Base-by-base conservation (phyloP, 1,284 basidiomycete species). In the Ustilago bromivora region DNA sequence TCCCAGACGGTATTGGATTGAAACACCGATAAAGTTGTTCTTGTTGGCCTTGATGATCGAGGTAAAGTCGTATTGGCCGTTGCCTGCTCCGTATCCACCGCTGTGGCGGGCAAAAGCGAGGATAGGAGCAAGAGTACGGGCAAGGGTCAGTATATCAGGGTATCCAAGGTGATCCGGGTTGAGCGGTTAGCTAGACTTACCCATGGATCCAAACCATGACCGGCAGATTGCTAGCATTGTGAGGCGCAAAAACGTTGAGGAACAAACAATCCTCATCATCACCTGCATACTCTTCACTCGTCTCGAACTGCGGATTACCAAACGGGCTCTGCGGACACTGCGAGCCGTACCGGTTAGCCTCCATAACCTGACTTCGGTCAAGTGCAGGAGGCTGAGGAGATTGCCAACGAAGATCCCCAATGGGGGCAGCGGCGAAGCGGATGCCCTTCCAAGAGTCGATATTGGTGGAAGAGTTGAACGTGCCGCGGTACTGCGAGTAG, bases 1-100 rank as follows among this genome's bases (percentile, higher is more conserved):
- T n/a, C 76, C 76, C n/a, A 82, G 68, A 32, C 90, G 88, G 74
- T 91, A 91, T 76, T 90, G 89, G 66, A 90, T 43, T 64, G 88
- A 89, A 40, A 91, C 90, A 17, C 58, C 66, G 35, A 74, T 54
- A 60, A 74, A 74, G 62, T 59, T 36, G 51, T 74, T 69, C 35
- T 74, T 61, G 41, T 78, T 64, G 23, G 78, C 55, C 19, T 71
- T 79, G 71, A 67, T 62, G 58, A 79, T 59, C 54, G 41, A 53
- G 59, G 64, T 71, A 43, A 65, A 69, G 34, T 73, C 71, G 61
- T 57, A 74, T 41, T 64, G 71, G 3, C 71, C 71, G 32, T 72
- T 67, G 9, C 71, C 71, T 10, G 60, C 51, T n/a, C 71, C 71
- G n/a, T 72, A 67, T n/a, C 71, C 71, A 32, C 66, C 71, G 11